These are phyloP conservation scores for Microbotryum silenes-acaulis DNA, from an alignment of 1,284 basidiomycete species.

Conservation along the genomic window DNA sequence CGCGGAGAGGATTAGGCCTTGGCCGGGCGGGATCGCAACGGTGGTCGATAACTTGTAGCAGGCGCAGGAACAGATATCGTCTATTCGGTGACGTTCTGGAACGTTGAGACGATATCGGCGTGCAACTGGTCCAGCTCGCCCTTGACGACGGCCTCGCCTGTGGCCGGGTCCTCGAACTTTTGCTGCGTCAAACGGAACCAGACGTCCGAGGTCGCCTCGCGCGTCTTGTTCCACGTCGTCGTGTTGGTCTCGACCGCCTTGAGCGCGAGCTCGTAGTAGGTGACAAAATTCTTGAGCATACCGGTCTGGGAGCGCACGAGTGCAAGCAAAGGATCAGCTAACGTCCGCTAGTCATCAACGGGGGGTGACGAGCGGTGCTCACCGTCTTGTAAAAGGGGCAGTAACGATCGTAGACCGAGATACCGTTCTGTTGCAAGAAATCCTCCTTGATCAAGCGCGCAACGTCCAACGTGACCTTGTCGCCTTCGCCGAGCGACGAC, in stretches of 20 bases:
- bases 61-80: not conserved
- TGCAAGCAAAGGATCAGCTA: too few relatives aligned
- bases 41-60: too few relatives aligned
- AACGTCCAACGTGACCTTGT: constrained; percentile 98
- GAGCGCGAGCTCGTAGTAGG: constrained; percentile 83
- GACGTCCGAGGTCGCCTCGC: constrained; percentile 75
- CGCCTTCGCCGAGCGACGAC: constrained; percentile 90
- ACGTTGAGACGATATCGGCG: constrained; percentile 41
- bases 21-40: too few relatives aligned
- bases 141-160: constrained; percentile 18
- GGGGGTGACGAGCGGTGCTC: not conserved
- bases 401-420: constrained; percentile 93
- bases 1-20: too few relatives aligned
- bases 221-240: constrained; percentile 89
- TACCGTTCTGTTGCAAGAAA: constrained; percentile 98
- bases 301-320: constrained; percentile 50
- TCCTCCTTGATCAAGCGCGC: constrained; percentile 86
- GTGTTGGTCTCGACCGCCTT: constrained; percentile 69
- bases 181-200: constrained; percentile 62
- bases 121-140: constrained; percentile 62
- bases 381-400: constrained; percentile 94
- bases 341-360: too few relatives aligned
- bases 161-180: constrained; percentile 24
- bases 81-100: constrained; percentile 18
- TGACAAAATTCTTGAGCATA: constrained; percentile 93